phyloP scores from a whole-genome alignment of 1,284 basidiomycete species.

The Leccinum griseonigrum region DNA sequence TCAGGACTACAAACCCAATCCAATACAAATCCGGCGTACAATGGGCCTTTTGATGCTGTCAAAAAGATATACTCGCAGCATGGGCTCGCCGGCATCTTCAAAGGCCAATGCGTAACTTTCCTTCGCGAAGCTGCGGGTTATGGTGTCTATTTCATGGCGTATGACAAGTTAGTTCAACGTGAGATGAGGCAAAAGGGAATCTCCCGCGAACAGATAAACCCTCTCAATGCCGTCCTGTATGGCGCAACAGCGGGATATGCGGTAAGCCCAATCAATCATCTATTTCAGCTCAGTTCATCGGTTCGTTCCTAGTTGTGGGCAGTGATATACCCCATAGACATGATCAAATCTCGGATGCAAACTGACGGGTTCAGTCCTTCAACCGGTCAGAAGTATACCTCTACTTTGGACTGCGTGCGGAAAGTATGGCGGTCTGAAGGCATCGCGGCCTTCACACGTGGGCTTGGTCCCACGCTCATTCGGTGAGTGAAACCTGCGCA shows the following conservation, averaged over 20 bases:
- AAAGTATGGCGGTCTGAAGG: conserved; percentile 85
- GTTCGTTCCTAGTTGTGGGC: conserved; percentile 62
- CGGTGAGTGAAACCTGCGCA: conserved; percentile 48
- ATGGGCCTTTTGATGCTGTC: conserved; percentile 85
- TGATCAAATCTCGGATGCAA: conserved; percentile 95
- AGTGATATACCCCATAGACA: conserved; percentile 89
- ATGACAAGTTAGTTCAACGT: conserved; percentile 89
- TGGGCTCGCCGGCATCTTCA: conserved; percentile 87
- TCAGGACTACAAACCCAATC: conserved; percentile 88
- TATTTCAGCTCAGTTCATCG: conserved; percentile 2
- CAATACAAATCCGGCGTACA: conserved; percentile 66
- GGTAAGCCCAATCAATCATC: conserved; percentile 43
- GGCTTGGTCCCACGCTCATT: conserved; percentile 88
- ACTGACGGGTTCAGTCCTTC: conserved; percentile 82
- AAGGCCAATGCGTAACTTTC: conserved; percentile 90
- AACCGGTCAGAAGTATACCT: conserved; percentile 79
- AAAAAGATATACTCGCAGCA: conserved; percentile 73
- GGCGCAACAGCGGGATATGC: conserved; percentile 86
- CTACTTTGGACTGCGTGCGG: conserved; percentile 78
- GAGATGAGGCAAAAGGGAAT: conserved; percentile 74
- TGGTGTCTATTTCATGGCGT: conserved; percentile 89
- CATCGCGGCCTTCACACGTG: conserved; percentile 82
- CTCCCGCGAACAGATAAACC: conserved; percentile 71
- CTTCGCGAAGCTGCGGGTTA: conserved; percentile 85
- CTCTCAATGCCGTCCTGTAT: conserved; percentile 76